A percentile compares a stretch with the other conserved stretches of the same genome.
phyloP scores from a whole-genome alignment of 2,329 filamentous ascomycete species.

The Penicillium sp. region DNA sequence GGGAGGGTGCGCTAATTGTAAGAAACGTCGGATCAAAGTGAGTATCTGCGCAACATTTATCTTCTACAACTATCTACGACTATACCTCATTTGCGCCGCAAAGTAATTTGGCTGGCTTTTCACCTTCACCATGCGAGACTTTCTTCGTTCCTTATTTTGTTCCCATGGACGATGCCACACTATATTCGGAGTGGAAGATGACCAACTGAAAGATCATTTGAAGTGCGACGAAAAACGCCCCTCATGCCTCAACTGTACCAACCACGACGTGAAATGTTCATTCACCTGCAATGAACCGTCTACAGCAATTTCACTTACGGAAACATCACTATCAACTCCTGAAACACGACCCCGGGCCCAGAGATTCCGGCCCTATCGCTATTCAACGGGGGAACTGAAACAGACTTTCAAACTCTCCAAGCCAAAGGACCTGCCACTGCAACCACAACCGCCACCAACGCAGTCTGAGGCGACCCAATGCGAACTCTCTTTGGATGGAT shows the following conservation, averaged over 20 bases:
- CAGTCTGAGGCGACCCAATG: slow-evolving; percentile 15
- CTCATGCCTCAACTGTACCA: slow-evolving; percentile 29
- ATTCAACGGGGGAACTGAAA: slow-evolving; percentile 1
- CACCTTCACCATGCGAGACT: neutral
- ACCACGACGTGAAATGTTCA: slow-evolving; percentile 30
- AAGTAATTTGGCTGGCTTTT: neutral
- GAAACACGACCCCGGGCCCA: neutral
- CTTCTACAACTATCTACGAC: neutral
- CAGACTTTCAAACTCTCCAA: slow-evolving; percentile 11
- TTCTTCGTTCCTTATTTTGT: slow-evolving; percentile 2
- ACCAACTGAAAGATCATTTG: slow-evolving; percentile 1
- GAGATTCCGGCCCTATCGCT: slow-evolving; percentile 22
- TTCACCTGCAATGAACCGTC: slow-evolving; percentile 9
- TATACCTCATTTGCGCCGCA: neutral
- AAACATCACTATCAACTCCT: slow-evolving; percentile 1
- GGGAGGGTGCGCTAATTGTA: slow-evolving; percentile 34
- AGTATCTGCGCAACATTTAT: slow-evolving; percentile 3
- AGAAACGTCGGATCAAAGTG: slow-evolving; percentile 37
- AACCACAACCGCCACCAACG: neutral
- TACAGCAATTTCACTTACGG: slow-evolving; percentile 5
- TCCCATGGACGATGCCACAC: neutral
- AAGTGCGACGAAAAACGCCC: slow-evolving; percentile 39
- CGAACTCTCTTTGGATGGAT: slow-evolving; percentile 6
- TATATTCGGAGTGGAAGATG: neutral
- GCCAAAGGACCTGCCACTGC: neutral